phyloP scores from a whole-genome alignment of 1,284 basidiomycete species.

The Cutaneotrichosporon dermatis region DNA sequence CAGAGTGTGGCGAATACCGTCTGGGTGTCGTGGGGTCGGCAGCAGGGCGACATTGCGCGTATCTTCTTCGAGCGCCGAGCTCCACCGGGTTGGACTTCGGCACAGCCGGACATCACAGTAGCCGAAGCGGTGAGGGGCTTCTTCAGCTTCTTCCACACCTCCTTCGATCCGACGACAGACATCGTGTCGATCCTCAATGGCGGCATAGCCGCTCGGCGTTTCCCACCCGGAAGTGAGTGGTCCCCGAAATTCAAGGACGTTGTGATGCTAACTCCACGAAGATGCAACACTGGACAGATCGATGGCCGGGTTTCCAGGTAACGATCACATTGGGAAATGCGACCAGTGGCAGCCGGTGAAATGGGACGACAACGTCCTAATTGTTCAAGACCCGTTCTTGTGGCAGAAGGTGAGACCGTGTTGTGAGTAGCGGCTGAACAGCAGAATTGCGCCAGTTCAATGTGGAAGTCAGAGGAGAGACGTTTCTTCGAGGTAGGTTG shows the following conservation, averaged over 20 bases:
- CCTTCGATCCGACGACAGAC: slow-evolving; percentile 24
- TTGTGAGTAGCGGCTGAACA: background rate
- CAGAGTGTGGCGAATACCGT: slow-evolving; percentile 17
- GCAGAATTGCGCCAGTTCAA: slow-evolving; percentile 25
- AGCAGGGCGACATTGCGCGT: slow-evolving; percentile 33
- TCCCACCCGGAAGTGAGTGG: background rate
- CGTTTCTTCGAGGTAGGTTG: slow-evolving; percentile 12
- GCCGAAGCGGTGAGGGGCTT: slow-evolving; percentile 38
- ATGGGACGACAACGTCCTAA: slow-evolving; percentile 35
- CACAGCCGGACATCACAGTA: slow-evolving; percentile 22
- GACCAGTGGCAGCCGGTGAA: slow-evolving; percentile 32
- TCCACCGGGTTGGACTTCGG: slow-evolving; percentile 23
- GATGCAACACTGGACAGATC: no score
- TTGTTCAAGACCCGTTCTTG: slow-evolving; percentile 49
- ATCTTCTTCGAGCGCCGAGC: slow-evolving; percentile 27
- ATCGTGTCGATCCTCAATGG: slow-evolving; percentile 40
- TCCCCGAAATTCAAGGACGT: no score
- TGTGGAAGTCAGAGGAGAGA: slow-evolving; percentile 2
- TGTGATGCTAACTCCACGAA: no score
- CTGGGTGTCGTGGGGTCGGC: slow-evolving; percentile 40
- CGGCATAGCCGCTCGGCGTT: slow-evolving; percentile 19
- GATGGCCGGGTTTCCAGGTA: background rate
- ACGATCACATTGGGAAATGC: slow-evolving; percentile 31
- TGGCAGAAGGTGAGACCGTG: slow-evolving; percentile 42
- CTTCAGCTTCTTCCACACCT: slow-evolving; percentile 31